Conservation (phyloP, 129 eudicot species). For the Cynara cardunculus region DNA sequence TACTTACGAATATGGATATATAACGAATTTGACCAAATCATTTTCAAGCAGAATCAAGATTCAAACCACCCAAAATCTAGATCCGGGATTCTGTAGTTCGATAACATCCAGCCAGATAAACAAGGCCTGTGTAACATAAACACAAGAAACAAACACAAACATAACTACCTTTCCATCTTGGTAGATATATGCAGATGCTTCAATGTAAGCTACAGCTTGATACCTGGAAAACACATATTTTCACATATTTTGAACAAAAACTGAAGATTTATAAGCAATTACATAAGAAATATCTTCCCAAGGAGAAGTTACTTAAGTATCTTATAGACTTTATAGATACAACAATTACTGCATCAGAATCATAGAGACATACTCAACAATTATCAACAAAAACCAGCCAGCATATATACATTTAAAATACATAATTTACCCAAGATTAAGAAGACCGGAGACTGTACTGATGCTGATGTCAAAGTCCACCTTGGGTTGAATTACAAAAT, state of each 20-base stretch:
- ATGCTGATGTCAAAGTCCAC: conserved; percentile 98
- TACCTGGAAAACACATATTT: conserved; percentile 47
- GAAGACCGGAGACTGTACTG: conserved; percentile 97
- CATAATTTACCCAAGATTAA: conserved; percentile 83
- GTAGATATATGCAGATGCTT: conserved; percentile 95
- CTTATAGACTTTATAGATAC: not conserved
- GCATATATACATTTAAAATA: not conserved
- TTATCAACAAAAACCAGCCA: not conserved
- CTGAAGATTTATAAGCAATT: not conserved
- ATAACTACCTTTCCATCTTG: conserved; percentile 90
- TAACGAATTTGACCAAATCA: not conserved
- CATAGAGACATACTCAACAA: not conserved
- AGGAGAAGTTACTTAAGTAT: not conserved
- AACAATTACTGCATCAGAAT: not conserved
- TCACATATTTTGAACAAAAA: not conserved
- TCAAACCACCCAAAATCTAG: too few relatives aligned
- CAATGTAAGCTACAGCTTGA: conserved; percentile 96
- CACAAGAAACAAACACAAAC: not conserved
- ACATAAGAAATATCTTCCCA: conserved; percentile 3
- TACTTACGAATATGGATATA: not conserved
- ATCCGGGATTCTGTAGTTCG: too few relatives aligned
- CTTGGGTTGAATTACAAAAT: conserved; percentile 94
- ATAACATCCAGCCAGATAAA: not conserved
- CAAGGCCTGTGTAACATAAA: not conserved
- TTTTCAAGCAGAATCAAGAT: not conserved